These are phyloP conservation scores for Gnomoniopsis sp. DNA, from an alignment of 2,329 filamentous ascomycete species.

Conservation along the genomic window DNA sequence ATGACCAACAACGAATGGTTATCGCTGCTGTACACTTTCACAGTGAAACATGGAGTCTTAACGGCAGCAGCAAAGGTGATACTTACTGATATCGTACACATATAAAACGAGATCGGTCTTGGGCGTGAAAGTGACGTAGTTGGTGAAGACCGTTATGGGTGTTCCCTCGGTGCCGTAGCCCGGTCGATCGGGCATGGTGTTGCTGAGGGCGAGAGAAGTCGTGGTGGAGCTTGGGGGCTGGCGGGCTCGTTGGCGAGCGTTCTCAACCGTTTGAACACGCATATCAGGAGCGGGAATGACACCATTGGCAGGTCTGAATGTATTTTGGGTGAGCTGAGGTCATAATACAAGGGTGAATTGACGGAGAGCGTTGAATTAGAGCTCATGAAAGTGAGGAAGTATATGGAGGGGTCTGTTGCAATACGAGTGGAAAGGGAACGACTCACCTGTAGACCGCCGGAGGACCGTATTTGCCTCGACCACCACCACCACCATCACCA, in stretches of 20 bases:
- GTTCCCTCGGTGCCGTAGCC: conserved; percentile 21
- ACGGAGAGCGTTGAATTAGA: too few species aligned
- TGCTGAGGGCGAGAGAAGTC: conserved; percentile 1
- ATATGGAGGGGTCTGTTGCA: background rate
- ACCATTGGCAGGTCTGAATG: background rate
- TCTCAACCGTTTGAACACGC: conserved; percentile 1
- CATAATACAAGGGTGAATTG: background rate
- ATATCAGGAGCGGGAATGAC: conserved; percentile 2
- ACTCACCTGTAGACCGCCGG: conserved; percentile 9
- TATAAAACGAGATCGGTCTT: conserved; percentile 18
- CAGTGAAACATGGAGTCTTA: too few species aligned
- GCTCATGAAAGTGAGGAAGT: background rate
- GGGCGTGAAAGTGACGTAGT: conserved; percentile 23
- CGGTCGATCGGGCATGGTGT: conserved; percentile 19
- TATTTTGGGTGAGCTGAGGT: too few species aligned
- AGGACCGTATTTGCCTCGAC: conserved; percentile 5
- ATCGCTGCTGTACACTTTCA: too few species aligned
- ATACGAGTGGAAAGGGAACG: background rate
- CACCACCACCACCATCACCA: conserved; percentile 1
- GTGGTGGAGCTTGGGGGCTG: background rate
- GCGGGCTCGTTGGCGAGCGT: conserved; percentile 14
- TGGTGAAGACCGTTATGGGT: conserved; percentile 22
- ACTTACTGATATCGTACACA: conserved; percentile 19
- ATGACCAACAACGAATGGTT: too few species aligned
- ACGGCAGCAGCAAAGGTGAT: background rate